A percentile compares a stretch with the other conserved stretches of the same genome.
phyloP scores from a whole-genome alignment of 1,284 basidiomycete species.

The Tilletia caries region DNA sequence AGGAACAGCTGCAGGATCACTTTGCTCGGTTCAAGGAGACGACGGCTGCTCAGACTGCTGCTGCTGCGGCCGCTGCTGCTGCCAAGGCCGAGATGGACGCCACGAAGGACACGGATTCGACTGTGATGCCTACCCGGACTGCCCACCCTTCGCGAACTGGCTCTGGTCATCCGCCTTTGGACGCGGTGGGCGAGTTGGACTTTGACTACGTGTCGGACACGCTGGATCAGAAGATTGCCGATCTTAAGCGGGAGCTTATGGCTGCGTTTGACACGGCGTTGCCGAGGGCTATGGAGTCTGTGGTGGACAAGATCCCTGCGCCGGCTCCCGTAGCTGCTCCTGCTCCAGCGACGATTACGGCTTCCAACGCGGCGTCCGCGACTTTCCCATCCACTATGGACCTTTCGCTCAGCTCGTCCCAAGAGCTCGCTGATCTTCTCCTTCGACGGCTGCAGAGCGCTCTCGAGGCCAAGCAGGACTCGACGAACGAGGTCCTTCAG shows the following conservation, averaged over 20 bases:
- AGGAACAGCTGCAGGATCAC: conserved; percentile 15
- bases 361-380: neutral
- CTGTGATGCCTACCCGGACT: neutral
- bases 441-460: conserved; percentile 2
- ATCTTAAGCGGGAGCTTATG: conserved; percentile 31
- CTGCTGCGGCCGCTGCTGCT: neutral
- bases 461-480: conserved; percentile 1
- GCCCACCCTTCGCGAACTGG: conserved; percentile 17
- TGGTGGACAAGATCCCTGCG: conserved; percentile 21
- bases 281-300: conserved; percentile 14
- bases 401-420: conserved; percentile 9
- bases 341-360: neutral
- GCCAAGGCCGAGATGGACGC: neutral
- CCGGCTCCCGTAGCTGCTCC: neutral
- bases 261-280: conserved; percentile 21
- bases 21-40: conserved; percentile 14
- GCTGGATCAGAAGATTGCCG: conserved; percentile 32
- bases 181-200: conserved; percentile 35
- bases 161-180: conserved; percentile 20
- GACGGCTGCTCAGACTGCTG: conserved; percentile 9
- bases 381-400: neutral
- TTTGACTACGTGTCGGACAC: conserved; percentile 43
- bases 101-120: neutral
- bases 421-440: conserved; percentile 11
- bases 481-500: conserved; percentile 4